Evolutionary conservation across 2,329 filamentous ascomycete species (phyloP), one percentile per base, ranked within the genome.

Genomic region (Trichoderma harzianum): DNA sequence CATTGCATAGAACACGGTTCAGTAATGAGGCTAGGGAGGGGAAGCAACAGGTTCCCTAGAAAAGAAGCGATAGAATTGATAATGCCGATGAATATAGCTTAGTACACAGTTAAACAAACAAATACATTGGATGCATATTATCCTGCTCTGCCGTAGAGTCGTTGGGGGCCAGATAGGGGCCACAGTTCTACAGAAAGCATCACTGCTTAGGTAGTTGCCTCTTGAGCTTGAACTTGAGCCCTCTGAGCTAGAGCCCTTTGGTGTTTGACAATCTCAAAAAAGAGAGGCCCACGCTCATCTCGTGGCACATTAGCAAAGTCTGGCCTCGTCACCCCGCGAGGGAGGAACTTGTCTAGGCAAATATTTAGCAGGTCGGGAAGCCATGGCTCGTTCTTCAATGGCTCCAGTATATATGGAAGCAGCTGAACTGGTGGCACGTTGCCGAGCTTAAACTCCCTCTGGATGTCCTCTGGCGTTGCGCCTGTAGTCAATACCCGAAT

Each of bases 401-500:
- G 32, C 14, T 66, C 61, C 26, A 72, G 21, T 30, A 72, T n/a
- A 28, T 26, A 28, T 1, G 61, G 61, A 34, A 53, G 28, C 32
- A 39, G 30, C 34, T 64, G 51, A 5, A 66, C 66, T 30, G 53
- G 26, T 30, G 67, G 53, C 66, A 66, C 53, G 8, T 61, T 53
- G 26, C 10, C 10, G 7, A 61, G 39, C 60, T 51, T 64, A 55
- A 71, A 62, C 24, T 58, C 61, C 61, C n/a, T 47, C 26, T 16
- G 51, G 5, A 57, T n/a, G 8, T 39, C 24, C 57, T 63, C 68
- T 26, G 63, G 47, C 36, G 34, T 12, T n/a, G 24, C 55, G 51
- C 28, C 26, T 26, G 64, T 21, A n/a, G 53, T 34, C 57, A 71
- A 21, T 47, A n/a, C 72, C 69, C 71, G 72, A 75, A 75, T 21